Base-by-base conservation (phyloP, 805 yeast genomes). In the Tetrapisispora taiwanensis region DNA sequence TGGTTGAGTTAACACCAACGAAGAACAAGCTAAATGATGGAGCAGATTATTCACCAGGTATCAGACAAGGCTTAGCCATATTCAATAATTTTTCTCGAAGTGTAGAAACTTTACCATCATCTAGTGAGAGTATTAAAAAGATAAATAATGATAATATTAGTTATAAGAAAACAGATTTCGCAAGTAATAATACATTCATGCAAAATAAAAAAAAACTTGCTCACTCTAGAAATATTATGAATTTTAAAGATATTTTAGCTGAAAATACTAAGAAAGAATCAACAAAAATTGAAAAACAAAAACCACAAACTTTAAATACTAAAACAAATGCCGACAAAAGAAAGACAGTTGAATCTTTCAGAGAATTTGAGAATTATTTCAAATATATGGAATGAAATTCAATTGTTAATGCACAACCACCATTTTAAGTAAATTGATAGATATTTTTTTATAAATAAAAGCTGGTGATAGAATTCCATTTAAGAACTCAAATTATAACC, bases 141-240 rank as follows among this genome's bases (percentile, higher is more conserved):
- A 31, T 4, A 4, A 15, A 31, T 5, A n/a, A 31, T 31, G n/a
- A n/a, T n/a, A 10, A 10, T 4, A 12, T 14, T 12, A 15, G 17
- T n/a, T 4, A 31, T n/a, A 15, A 15, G 17, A 30, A 20, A 17
- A 24, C 14, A 17, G 5, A 18, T 22, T 12, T n/a, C 20, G 9
- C n/a, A 38, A 22, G 26, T 22, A 8, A 6, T n/a, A 17, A 26
- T 30, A 19, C n/a, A 17, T 14, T 19, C 7, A 10, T 28, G n/a
- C 22, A 30, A 37, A 37, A 19, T 28, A 33, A 28, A 15, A 40
- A 26, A n/a, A 33, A 9, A 17, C 24, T 42, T 14, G 44, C 44
- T 3, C 44, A 42, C 18, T 42, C 44, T 5, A 35, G 35, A 31
- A 42, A 42, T 13, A 36, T 42, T 4, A 30, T 42, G 36, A 26